Percentiles rank a stretch among this genome's conserved stretches.
phyloP scores from a whole-genome alignment of 495 filamentous ascomycete genomes.

The Trichoderma reesei region DNA sequence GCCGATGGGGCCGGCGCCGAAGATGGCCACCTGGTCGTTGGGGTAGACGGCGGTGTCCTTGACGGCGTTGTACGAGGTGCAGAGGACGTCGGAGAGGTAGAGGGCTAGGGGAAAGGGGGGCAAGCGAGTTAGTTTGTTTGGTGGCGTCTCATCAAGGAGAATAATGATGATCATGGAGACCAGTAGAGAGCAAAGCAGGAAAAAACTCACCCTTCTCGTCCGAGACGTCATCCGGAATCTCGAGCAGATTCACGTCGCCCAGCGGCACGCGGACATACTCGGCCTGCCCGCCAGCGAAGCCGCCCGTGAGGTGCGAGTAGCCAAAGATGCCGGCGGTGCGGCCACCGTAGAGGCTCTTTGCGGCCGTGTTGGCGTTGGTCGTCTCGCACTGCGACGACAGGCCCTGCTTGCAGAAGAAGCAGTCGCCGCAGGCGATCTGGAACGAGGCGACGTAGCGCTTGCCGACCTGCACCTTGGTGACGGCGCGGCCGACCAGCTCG shows the following conservation, averaged over 20 bases:
- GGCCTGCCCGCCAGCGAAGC: slow-evolving; percentile 82
- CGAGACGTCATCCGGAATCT: slow-evolving; percentile 68
- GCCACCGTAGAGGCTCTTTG: slow-evolving; percentile 63
- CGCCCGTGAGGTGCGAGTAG: slow-evolving; percentile 71
- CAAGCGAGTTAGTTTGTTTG: neutral
- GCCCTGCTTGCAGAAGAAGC: slow-evolving; percentile 41
- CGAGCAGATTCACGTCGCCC: slow-evolving; percentile 74
- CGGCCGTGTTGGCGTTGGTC: slow-evolving; percentile 62
- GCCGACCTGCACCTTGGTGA: slow-evolving; percentile 14
- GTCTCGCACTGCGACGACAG: slow-evolving; percentile 62
- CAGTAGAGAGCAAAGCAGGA: neutral
- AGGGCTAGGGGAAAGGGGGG: slow-evolving; percentile 40
- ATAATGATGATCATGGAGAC: too few relatives aligned
- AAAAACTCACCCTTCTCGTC: slow-evolving; percentile 67
- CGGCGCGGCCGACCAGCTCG: slow-evolving; percentile 22
- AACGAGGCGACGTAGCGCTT: slow-evolving; percentile 2
- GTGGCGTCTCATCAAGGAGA: too few relatives aligned
- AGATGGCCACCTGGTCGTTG: slow-evolving; percentile 73
- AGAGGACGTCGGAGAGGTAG: slow-evolving; percentile 71
- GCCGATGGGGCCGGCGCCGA: slow-evolving; percentile 70
- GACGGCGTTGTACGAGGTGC: slow-evolving; percentile 71
- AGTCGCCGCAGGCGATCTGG: slow-evolving; percentile 61
- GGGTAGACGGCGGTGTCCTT: slow-evolving; percentile 76
- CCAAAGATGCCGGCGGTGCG: slow-evolving; percentile 66
- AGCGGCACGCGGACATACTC: slow-evolving; percentile 80